These are phyloP conservation scores for Athelia sp. DNA, from an alignment of 1,284 basidiomycete species.

Conservation along the genomic window DNA sequence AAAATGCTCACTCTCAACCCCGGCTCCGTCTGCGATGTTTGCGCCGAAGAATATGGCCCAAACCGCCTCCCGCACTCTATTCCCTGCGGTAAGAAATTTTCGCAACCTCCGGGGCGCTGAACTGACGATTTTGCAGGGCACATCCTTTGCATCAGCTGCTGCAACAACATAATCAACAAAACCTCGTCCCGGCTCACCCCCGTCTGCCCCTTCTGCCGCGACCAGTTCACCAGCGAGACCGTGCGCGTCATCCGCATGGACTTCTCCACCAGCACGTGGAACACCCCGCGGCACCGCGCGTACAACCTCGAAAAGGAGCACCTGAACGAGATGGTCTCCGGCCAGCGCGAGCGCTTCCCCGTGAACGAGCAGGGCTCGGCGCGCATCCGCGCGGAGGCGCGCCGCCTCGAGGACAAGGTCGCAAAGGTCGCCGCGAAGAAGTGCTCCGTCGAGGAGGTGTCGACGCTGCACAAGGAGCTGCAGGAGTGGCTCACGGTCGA, in stretches of 20 bases:
- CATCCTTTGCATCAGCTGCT: conserved; percentile 69
- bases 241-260: conserved; percentile 75
- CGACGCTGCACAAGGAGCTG: conserved; percentile 66
- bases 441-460: conserved; percentile 78
- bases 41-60: conserved; percentile 75
- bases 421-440: conserved; percentile 76
- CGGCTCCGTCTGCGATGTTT: conserved; percentile 79
- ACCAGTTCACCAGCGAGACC: conserved; percentile 56
- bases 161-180: conserved; percentile 75
- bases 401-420: conserved; percentile 69
- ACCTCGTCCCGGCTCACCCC: conserved; percentile 59
- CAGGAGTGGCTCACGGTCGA: conserved; percentile 64
- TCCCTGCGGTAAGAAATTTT: conserved; percentile 55
- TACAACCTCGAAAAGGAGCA: conserved; percentile 34
- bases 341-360: conserved; percentile 23
- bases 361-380: conserved; percentile 26
- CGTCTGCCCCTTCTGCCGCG: conserved; percentile 77
- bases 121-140: conserved; percentile 48
- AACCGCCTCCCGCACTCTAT: conserved; percentile 72
- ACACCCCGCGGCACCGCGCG: conserved; percentile 52
- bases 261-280: conserved; percentile 59
- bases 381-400: conserved; percentile 50
- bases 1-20: conserved; percentile 71
- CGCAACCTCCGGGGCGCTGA: neutral
- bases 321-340: conserved; percentile 6